Percentiles rank a stretch among this genome's conserved stretches.
Evolutionary conservation across 2,329 filamentous ascomycete genomes (phyloP).

Genomic region (Neonectria ditissima): DNA sequence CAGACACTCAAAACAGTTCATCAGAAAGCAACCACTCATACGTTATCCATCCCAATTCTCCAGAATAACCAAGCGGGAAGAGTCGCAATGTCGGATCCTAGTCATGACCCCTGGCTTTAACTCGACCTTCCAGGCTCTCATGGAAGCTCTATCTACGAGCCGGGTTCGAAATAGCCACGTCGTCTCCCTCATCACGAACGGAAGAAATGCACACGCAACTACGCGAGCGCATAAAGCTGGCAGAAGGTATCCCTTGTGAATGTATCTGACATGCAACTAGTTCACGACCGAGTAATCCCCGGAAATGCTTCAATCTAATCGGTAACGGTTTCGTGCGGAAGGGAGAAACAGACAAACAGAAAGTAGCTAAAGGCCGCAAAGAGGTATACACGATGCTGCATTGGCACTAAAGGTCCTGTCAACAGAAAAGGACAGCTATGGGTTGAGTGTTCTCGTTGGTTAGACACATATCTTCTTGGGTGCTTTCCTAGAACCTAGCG

Average conservation of each 20-base stretch:
- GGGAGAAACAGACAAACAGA: constrained; percentile 69
- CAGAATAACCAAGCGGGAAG: constrained; percentile 28
- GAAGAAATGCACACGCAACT: constrained; percentile 60
- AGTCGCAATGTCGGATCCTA: constrained; percentile 63
- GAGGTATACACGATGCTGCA: constrained; percentile 84
- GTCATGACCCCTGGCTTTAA: constrained; percentile 81
- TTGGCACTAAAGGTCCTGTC: constrained; percentile 74
- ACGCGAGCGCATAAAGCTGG: constrained; percentile 59
- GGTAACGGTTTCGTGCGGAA: constrained; percentile 72
- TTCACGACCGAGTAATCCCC: constrained; percentile 63
- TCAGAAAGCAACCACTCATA: too few relatives aligned
- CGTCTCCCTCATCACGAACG: constrained; percentile 61
- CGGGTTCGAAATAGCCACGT: constrained; percentile 58
- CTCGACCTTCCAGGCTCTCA: constrained; percentile 82
- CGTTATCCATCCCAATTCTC: too few relatives aligned
- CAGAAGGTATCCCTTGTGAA: constrained; percentile 19
- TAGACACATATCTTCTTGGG: too few relatives aligned
- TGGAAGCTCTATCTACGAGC: constrained; percentile 58
- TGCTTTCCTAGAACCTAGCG: too few relatives aligned
- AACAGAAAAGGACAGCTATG: constrained; percentile 57
- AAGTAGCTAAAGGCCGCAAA: constrained; percentile 66
- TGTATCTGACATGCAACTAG: not conserved
- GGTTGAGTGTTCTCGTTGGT: too few relatives aligned
- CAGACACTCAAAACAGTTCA: too few relatives aligned
- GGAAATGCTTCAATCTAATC: constrained; percentile 84